A percentile compares a stretch with the other conserved stretches of the same genome.
phyloP scores from a whole-genome alignment of 179 eudicot species.

The Drosera spatulata region DNA sequence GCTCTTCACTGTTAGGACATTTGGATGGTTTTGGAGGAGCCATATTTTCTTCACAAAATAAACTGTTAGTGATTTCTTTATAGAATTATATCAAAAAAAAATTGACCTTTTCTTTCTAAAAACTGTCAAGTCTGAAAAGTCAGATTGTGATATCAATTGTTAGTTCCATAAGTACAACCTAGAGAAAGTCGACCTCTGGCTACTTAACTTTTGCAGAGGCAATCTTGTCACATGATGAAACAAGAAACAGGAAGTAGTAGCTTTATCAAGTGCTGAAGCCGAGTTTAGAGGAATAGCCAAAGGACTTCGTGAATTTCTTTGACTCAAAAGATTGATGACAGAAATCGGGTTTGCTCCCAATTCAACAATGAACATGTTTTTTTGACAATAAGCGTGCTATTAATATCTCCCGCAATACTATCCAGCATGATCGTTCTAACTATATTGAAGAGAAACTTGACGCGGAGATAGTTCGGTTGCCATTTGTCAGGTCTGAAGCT shows the following conservation, averaged over 20 bases:
- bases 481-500: background rate
- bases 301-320: background rate
- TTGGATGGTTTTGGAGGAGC: too few relatives aligned
- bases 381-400: background rate
- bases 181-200: background rate
- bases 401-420: background rate
- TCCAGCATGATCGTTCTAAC: background rate
- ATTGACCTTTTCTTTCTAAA: too few relatives aligned
- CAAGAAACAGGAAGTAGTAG: background rate
- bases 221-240: background rate
- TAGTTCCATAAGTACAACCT: background rate
- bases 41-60: too few relatives aligned
- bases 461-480: background rate
- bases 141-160: too few relatives aligned
- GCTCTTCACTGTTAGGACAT: too few relatives aligned
- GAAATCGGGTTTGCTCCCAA: background rate
- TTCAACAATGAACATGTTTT: background rate
- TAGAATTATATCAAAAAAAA: too few relatives aligned
- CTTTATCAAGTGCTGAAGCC: background rate
- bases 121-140: too few relatives aligned
- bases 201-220: background rate
- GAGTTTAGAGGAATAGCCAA: background rate
- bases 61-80: too few relatives aligned
- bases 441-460: background rate
- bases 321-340: background rate